Evolutionary conservation across 441 rosid species (phyloP), one percentile per base, ranked within the genome.

Genomic region (Arabidopsis lyrata): DNA sequence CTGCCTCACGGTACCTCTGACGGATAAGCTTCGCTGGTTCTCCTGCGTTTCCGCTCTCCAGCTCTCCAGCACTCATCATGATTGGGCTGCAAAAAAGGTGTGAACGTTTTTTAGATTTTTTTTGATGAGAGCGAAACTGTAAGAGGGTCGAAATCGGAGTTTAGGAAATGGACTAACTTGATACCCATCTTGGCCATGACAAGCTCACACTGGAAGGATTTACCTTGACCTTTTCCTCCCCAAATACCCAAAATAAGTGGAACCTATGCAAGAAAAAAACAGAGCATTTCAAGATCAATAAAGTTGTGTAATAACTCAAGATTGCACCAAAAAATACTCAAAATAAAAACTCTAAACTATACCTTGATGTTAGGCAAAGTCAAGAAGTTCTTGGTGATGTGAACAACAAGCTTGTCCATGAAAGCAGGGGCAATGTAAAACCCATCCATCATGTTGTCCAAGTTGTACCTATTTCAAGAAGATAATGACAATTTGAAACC

Each of bases 211-310:
- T 92, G 99, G 91, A 94, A 94, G 56, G 99, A 92, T 81, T 94
- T 94, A 73, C 97, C 99, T 69, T 92, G 99, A 73, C 97, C 99
- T 78, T 94, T 94, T 81, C 99, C 99, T 87, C 97, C 99, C 99
- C 99, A 94, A 3, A 94, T 68, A 83, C 99, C 99, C 85, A 95
- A 87, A 68, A 95, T 95, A 66, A 95, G 91, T 69, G 99, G 97
- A 85, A 94, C 76, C 98, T 93, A 72, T 47, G 47, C 48, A 4
- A 10, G 1, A 14, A 3, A 5, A 63, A 50, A 74, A 58, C 27
- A 64, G 67, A 56, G 38, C 58, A 74, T 67, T 54, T 62, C 36
- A 63, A 38, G 22, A 16, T 49, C 3, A 48, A 13, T n/a, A 41
- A 14, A 75, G 45, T 10, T 61, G 76, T 48, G 54, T 48, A 11